Conservation (phyloP, 768 basidiomycete species). For the Baorangia bicolor region DNA sequence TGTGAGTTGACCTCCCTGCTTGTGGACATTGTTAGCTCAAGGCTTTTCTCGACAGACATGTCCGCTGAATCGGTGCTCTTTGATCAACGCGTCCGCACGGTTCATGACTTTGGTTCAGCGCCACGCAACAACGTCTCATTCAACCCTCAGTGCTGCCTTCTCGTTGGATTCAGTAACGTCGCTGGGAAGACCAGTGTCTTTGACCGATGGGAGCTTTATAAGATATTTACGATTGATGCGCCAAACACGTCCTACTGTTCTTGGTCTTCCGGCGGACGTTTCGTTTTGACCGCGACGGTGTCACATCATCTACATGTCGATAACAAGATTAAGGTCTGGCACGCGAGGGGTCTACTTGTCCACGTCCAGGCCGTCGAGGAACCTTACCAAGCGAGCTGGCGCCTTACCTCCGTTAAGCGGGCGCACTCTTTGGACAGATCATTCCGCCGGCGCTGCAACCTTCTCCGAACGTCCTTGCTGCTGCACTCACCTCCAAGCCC, state of each 20-base stretch:
- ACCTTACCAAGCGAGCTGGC: conserved; percentile 86
- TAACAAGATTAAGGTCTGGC: conserved; percentile 96
- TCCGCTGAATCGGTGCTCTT: conserved; percentile 92
- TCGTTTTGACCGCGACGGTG: conserved; percentile 92
- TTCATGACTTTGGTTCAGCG: conserved; percentile 88
- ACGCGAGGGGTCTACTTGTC: conserved; percentile 84
- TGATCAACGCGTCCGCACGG: conserved; percentile 81
- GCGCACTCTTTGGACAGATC: conserved; percentile 61
- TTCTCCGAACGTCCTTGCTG: conserved; percentile 51
- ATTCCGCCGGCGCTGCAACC: conserved; percentile 72
- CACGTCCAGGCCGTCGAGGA: conserved; percentile 84
- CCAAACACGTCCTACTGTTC: conserved; percentile 93
- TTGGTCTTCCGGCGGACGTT: conserved; percentile 93
- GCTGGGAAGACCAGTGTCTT: conserved; percentile 91
- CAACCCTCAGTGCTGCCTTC: conserved; percentile 89
- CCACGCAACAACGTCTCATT: conserved; percentile 93
- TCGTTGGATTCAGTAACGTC: conserved; percentile 96
- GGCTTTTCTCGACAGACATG: conserved; percentile 60
- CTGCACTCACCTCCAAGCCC: conserved; percentile 53
- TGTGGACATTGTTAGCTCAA: neutral
- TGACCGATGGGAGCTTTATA: conserved; percentile 82
- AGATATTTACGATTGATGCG: conserved; percentile 78
- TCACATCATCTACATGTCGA: conserved; percentile 94
- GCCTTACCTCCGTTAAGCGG: conserved; percentile 66
- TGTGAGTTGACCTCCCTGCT: conserved; percentile 55